Evolutionary conservation across 495 filamentous ascomycete species (phyloP), one percentile per base, ranked within the genome.

Genomic region (Penicillium cataractarum): DNA sequence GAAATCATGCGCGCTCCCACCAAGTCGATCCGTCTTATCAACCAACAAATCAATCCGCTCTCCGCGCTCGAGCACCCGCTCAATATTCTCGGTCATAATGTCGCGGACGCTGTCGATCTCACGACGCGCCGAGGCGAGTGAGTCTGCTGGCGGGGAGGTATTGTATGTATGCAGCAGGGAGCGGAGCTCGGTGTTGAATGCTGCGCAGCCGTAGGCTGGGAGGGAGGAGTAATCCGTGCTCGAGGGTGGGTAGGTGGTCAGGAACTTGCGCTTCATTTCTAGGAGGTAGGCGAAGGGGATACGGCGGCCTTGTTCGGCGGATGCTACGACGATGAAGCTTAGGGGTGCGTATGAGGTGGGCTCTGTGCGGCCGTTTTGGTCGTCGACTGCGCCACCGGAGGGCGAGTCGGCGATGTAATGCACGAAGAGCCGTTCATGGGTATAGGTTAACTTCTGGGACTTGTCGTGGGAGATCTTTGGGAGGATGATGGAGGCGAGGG

Each of bases 71-170:
- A 99, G 74, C 67, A 99, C 86, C 58, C 93, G 83, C 85, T 99
- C 95, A 66, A 99, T 99, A 76, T 98, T 99, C 80, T 96, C 87
- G 57, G 93, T 97, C 95, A 99, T 99, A 71, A 99, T 97, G 32
- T 93, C 92, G 49, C 90, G 81, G 44, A 97, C 95, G 64, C 90
- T 92, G 58, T 97, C 93, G 67, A 99, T 97, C 80, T 98, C 96
- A 29, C 83, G 80, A 72, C 90, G 89, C 32, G 89, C 93, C 57
- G 90, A 93, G 39, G 83, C 80, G 21, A 99, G 87, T 57, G 95
- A 93, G 78, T 98, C 96, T 44, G 92, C 82, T 66, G 90, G 84
- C 63, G 87, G 81, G 46, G 91, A 90, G 21, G 88, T 92, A 60
- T 93, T 94, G 76, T 89, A 96, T 65, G 91, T 89, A 26, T 91